Evolutionary conservation across 345 rosid genomes (phyloP).

Genomic region (Cardamine chenopodiifolia): DNA sequence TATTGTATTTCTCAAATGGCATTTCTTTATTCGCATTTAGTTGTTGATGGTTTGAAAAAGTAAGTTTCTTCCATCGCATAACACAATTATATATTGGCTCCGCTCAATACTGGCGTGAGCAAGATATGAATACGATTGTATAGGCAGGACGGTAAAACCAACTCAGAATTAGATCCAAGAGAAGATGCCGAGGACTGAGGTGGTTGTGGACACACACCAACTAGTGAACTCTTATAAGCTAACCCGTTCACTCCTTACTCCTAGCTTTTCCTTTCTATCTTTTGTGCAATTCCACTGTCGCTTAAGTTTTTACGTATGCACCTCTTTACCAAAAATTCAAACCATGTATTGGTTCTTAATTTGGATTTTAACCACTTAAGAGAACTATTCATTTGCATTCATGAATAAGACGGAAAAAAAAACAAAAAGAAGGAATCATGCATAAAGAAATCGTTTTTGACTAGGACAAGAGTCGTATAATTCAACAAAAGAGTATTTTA

Average conservation of each 20-base stretch:
- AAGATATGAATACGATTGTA: not conserved
- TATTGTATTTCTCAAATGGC: not conserved
- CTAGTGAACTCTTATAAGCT: not conserved
- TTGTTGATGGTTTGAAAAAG: slow-evolving; percentile 7
- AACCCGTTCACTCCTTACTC: not conserved
- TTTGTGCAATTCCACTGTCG: not conserved
- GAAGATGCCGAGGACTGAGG: too few species aligned
- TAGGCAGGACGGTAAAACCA: not conserved
- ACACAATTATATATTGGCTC: not conserved
- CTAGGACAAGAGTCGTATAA: slow-evolving; percentile 5
- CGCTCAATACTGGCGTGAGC: not conserved
- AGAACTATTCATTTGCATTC: not conserved
- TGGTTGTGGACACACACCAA: not conserved
- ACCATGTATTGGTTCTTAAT: too few species aligned
- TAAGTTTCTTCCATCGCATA: not conserved
- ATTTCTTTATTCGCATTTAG: not conserved
- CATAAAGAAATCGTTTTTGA: not conserved
- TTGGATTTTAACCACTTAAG: not conserved
- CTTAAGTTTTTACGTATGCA: too few species aligned
- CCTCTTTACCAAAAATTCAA: not conserved
- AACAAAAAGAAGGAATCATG: not conserved
- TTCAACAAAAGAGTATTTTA: not conserved
- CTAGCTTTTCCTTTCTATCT: not conserved
- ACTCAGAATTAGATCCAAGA: too few species aligned
- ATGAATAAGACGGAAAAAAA: not conserved